These are phyloP conservation scores for Aspergillus sp. DNA, from an alignment of 2,329 filamentous ascomycete genomes.

Conservation along the genomic window DNA sequence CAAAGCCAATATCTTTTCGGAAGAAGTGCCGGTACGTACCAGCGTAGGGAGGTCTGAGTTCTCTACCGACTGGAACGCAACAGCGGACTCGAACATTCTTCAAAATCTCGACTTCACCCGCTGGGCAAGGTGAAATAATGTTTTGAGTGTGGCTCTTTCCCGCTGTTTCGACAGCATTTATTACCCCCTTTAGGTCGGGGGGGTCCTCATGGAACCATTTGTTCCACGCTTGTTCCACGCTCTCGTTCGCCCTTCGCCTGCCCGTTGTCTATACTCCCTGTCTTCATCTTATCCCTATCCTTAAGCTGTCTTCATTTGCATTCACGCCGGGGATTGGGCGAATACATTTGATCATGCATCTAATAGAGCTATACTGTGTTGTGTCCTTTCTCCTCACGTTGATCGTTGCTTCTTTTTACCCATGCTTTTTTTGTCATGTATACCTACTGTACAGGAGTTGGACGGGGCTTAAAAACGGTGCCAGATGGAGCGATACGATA, in stretches of 20 bases:
- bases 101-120: conserved; percentile 45
- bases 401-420: not conserved
- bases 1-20: conserved; percentile 38
- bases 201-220: not conserved
- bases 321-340: no score
- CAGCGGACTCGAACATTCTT: conserved; percentile 37
- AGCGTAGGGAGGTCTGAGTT: conserved; percentile 34
- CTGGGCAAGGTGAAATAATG: conserved; percentile 37
- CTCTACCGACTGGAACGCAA: conserved; percentile 38
- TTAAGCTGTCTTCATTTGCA: not conserved
- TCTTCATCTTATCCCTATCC: not conserved
- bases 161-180: not conserved
- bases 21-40: conserved; percentile 33
- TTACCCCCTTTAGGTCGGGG: not conserved
- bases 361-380: not conserved
- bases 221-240: not conserved
- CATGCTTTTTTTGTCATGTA: not conserved
- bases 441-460: conserved; percentile 7
- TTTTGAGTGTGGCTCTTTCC: not conserved
- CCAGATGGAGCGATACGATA: not conserved
- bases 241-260: not conserved
- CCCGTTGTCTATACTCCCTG: not conserved
- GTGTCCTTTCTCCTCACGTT: not conserved
- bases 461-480: not conserved
- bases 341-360: not conserved